Evolutionary conservation across 805 yeast genomes (phyloP).

Genomic region (Sugiyamaella valdiviana): DNA sequence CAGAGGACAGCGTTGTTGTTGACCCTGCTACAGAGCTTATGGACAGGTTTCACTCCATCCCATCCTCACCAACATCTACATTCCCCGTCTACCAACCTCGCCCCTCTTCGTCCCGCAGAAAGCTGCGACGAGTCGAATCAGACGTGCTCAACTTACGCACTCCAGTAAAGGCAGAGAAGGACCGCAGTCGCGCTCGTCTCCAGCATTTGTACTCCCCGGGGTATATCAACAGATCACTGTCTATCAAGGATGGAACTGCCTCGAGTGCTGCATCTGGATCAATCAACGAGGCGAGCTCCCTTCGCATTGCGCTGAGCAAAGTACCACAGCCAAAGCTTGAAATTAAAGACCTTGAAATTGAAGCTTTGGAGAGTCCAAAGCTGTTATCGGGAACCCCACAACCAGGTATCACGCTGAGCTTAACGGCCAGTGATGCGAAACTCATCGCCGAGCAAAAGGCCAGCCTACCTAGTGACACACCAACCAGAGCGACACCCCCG

Average conservation of each 20-base stretch:
- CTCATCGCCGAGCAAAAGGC: too few relatives aligned
- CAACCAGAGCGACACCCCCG: too few relatives aligned
- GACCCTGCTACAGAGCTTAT: slow-evolving; percentile 23
- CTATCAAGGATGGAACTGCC: slow-evolving; percentile 1
- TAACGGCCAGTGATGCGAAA: too few relatives aligned
- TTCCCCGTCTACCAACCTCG: slow-evolving; percentile 13
- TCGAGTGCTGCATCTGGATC: neutral
- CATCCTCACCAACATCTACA: slow-evolving; percentile 17
- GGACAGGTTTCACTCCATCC: slow-evolving; percentile 14
- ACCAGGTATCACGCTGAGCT: too few relatives aligned
- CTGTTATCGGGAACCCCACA: too few relatives aligned
- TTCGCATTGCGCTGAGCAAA: too few relatives aligned
- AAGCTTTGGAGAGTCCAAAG: too few relatives aligned
- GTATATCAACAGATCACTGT: slow-evolving; percentile 16
- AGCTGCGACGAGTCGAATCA: slow-evolving; percentile 5
- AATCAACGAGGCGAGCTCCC: too few relatives aligned
- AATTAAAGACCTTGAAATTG: too few relatives aligned
- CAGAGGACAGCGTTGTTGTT: neutral
- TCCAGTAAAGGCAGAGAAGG: neutral
- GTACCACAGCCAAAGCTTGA: too few relatives aligned
- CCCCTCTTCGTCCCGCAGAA: neutral
- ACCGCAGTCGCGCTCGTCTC: neutral
- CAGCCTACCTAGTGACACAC: too few relatives aligned
- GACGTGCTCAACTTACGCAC: slow-evolving; percentile 2
- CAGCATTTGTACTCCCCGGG: slow-evolving; percentile 19